A percentile compares a stretch with the other conserved stretches of the same genome.
phyloP scores from a whole-genome alignment of 352 stramenopile genomes.

The Pythium aphanidermatum region DNA sequence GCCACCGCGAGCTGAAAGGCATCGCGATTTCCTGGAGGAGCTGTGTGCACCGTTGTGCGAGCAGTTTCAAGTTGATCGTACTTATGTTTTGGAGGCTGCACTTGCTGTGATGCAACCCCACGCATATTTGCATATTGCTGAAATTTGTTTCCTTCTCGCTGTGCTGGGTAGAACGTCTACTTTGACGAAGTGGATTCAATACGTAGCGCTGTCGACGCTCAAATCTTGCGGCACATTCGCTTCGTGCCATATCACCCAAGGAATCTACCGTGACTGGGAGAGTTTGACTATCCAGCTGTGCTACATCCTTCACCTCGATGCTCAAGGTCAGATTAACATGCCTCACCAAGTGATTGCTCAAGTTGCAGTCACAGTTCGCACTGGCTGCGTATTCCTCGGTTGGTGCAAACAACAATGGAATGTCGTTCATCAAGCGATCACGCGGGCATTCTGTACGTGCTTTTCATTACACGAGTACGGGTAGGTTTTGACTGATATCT shows the following conservation, averaged over 20 bases:
- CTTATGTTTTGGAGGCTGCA: constrained; percentile 72
- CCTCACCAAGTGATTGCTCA: constrained; percentile 44
- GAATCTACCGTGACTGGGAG: constrained; percentile 81
- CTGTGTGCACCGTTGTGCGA: constrained; percentile 64
- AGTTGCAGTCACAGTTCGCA: constrained; percentile 62
- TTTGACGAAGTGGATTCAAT: constrained; percentile 78
- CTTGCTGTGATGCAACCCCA: constrained; percentile 77
- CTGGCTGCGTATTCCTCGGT: constrained; percentile 64
- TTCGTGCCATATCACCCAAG: constrained; percentile 63
- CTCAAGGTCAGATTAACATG: constrained; percentile 47
- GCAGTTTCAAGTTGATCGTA: constrained; percentile 75
- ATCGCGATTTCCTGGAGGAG: constrained; percentile 64
- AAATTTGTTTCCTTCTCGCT: constrained; percentile 73
- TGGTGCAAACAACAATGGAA: constrained; percentile 61
- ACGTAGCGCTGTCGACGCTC: constrained; percentile 72
- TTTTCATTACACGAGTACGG: too few relatives aligned
- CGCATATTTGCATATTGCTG: constrained; percentile 75
- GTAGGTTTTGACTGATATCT: constrained; percentile 3
- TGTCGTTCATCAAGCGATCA: constrained; percentile 60
- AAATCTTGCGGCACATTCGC: constrained; percentile 75
- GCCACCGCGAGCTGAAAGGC: constrained; percentile 26
- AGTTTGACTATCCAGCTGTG: constrained; percentile 76
- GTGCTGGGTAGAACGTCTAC: constrained; percentile 45
- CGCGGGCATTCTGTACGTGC: constrained; percentile 46
- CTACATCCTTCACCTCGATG: constrained; percentile 65